phyloP scores from a whole-genome alignment of 495 filamentous ascomycete genomes.

The Sordaria brevicollis region DNA sequence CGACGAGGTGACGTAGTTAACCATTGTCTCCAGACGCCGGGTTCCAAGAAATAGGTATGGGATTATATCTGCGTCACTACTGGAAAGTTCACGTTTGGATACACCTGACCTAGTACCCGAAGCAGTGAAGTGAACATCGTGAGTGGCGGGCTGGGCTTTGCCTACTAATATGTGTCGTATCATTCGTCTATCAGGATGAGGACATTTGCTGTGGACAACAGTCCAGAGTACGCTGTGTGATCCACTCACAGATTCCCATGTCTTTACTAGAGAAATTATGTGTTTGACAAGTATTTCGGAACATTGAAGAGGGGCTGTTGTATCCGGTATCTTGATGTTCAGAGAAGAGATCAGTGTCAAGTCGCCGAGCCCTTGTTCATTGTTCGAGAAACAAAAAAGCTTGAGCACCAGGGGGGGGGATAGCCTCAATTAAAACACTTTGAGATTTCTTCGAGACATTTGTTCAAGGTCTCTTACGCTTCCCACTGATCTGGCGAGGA shows the following conservation, averaged over 20 bases:
- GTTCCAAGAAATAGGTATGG: neutral
- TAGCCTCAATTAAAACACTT: too few species aligned
- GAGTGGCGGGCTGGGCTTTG: neutral
- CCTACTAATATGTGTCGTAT: neutral
- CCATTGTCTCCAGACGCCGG: neutral
- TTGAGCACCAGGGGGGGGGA: too few species aligned
- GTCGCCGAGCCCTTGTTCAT: too few species aligned
- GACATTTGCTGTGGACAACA: neutral
- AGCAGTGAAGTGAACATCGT: neutral
- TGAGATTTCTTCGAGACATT: too few species aligned
- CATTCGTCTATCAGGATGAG: neutral
- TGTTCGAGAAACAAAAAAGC: too few species aligned
- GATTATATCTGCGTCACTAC: neutral
- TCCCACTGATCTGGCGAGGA: too few species aligned
- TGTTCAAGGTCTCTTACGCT: too few species aligned
- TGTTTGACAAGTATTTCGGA: too few species aligned
- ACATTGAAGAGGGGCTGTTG: too few species aligned
- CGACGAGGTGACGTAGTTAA: neutral
- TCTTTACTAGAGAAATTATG: too few species aligned
- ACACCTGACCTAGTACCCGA: neutral
- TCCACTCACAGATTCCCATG: neutral
- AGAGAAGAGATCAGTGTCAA: too few species aligned
- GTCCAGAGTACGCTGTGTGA: neutral
- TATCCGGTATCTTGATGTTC: too few species aligned
- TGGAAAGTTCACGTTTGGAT: neutral